Evolutionary conservation across 2,329 filamentous ascomycete species (phyloP).

Genomic region (Pestalotiopsis sp.): DNA sequence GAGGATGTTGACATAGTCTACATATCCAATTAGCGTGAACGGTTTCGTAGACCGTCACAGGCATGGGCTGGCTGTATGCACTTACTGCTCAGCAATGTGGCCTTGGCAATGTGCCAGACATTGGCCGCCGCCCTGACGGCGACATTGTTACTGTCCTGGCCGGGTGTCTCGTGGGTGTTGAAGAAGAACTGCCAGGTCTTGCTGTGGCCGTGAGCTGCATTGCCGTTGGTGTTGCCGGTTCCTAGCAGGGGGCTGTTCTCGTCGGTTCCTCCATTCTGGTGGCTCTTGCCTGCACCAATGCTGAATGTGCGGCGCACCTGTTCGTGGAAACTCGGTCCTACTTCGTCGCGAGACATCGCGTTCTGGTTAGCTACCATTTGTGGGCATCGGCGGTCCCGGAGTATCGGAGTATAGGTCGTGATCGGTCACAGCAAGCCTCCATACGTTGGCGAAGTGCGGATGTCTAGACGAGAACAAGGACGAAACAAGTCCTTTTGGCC

Average conservation of each 20-base stretch:
- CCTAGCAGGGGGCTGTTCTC: constrained; percentile 31
- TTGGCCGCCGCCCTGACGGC: constrained; percentile 50
- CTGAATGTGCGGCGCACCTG: constrained; percentile 26
- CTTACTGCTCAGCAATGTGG: constrained; percentile 62
- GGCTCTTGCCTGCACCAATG: constrained; percentile 18
- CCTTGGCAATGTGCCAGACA: constrained; percentile 59
- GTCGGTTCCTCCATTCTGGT: constrained; percentile 28
- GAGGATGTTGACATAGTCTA: constrained; percentile 68
- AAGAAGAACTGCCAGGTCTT: constrained; percentile 49
- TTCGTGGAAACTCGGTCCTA: constrained; percentile 28
- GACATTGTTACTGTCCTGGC: constrained; percentile 50
- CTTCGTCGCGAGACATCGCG: constrained; percentile 30
- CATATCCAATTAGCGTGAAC: not conserved
- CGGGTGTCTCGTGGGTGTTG: constrained; percentile 53
- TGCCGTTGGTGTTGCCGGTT: constrained; percentile 26
- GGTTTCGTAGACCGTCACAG: not conserved
- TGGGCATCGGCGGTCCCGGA: constrained; percentile 10
- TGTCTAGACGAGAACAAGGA: not conserved
- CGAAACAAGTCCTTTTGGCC: not conserved
- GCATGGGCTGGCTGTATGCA: constrained; percentile 20
- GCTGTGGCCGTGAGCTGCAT: constrained; percentile 26
- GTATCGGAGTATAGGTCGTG: not conserved
- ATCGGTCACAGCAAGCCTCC: not conserved
- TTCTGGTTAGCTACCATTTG: constrained; percentile 28
- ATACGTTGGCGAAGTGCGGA: not conserved